Base-by-base conservation (phyloP, 805 yeast genomes). In the Yarrowia osloensis region DNA sequence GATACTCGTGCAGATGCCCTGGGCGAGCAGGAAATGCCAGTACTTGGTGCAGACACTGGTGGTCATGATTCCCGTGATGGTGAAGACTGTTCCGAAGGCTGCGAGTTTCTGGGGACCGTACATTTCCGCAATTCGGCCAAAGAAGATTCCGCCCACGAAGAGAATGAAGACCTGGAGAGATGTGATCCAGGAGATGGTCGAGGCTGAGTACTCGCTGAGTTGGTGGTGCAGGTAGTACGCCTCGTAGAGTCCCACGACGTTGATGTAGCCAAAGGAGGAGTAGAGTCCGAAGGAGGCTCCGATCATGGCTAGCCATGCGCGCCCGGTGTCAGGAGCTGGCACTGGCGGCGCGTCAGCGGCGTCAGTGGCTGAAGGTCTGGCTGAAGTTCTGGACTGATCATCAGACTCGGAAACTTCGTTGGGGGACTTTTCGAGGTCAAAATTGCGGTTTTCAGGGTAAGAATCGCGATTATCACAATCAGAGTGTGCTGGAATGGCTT, bases 131-230 rank as follows among this genome's bases (percentile, higher is more conserved):
- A 85, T 67, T 0, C 86, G 82, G 4, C 87, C 78, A 68, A 77
- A 72, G 39, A 74, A 88, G 4, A 82, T 73, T 3, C 88, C 85
- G 17, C 86, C 74, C 26, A 77, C 72, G 69, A 77, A 78, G 65
- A 77, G 74, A 50, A 79, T 69, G 69, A 76, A 77, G 19, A 78
- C 69, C 68, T 75, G 78, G 5, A 77, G 67, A 8, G 77, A 82
- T 71, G 89, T 89, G 68, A 89, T 84, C 95, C 94, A 89, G 0
- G 90, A 85, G 5, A 88, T 79, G 2, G 84, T 75, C 15, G 87
- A 79, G 13, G 85, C 78, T 13, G 82, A 74, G 26, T 80, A 74
- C 29, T 79, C 70, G 3, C 73, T 73, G 67, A 89, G 78, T 69
- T 86, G 87, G 73, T 87, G 83, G 24, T 76, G 74, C 5, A 84